Base-by-base conservation (phyloP, 2,329 filamentous ascomycete genomes). In the Aspergillus brunneoviolaceus region DNA sequence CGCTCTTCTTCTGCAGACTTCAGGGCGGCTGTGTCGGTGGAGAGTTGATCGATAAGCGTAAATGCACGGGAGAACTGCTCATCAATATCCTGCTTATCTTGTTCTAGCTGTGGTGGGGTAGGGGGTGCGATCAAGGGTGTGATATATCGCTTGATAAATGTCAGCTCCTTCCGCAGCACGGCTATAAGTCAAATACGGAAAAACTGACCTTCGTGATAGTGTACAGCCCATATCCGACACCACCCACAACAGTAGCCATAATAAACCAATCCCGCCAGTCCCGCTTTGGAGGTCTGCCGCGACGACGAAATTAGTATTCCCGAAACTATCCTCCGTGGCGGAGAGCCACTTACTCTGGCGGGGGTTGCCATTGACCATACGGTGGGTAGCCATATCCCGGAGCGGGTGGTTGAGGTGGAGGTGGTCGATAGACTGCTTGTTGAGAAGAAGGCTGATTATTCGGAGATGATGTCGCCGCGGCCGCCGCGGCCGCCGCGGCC, bases 181-280 rank as follows among this genome's bases (percentile, higher is more conserved):
- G 27, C 27, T 19, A 5, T 19, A 6, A 3, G 39, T 45, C 56
- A 19, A n/a, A 25, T 16, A 31, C 27, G 29, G 16, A n/a, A 23
- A 25, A 14, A 58, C 74, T 42, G 80, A 92, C 90, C 85, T 96
- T 96, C 62, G 92, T 91, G 16, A 97, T 84, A 65, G 89, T 86
- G 74, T 95, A 99, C 23, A 96, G 78, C 0, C 93, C 94, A 71
- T 97, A 98, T 45, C 92, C 85, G 21, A 97, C 88, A 52, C 93
- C 92, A 59, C 92, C 89, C 63, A 96, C 89, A 12, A 98, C 91
- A 0, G 95, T 99, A 7, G 95, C 95, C 92, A 98, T 96, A 77
- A 99, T 98, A 78, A 99, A 99, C 90, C 92, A 98, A 74, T 99
- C 95, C 63, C 96, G 86, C 95, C 95, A 99, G 78, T 99, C 95